Percentiles rank a stretch among this genome's conserved stretches.
Conservation (phyloP, 1,284 basidiomycete genomes). For the Apiotrichum siamense region DNA sequence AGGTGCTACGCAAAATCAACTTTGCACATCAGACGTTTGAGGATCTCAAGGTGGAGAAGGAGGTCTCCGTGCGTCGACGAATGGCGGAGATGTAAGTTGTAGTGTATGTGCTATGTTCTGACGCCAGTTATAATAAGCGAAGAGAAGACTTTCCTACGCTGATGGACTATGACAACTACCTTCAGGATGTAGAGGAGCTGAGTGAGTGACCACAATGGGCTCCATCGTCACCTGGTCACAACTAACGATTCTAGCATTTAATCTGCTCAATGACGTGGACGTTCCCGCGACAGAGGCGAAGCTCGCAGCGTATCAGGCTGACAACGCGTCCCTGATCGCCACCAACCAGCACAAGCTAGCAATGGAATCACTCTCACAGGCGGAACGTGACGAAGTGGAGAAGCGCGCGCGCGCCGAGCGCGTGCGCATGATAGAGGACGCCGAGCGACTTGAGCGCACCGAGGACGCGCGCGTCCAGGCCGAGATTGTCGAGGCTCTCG, state of each 20-base stretch:
- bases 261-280: conserved; percentile 88
- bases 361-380: conserved; percentile 44
- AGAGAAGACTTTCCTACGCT: conserved; percentile 80
- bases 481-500: conserved; percentile 72
- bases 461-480: conserved; percentile 44
- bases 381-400: conserved; percentile 66
- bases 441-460: conserved; percentile 57
- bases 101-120: conserved; percentile 8
- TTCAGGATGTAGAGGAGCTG: conserved; percentile 93
- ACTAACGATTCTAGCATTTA: conserved; percentile 63
- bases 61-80: conserved; percentile 79
- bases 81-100: conserved; percentile 73
- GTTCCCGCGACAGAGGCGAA: conserved; percentile 76
- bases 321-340: conserved; percentile 74
- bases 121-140: conserved; percentile 79
- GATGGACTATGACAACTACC: conserved; percentile 87
- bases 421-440: conserved; percentile 58
- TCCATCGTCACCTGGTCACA: neutral
- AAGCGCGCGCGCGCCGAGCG: conserved; percentile 61
- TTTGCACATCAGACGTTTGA: conserved; percentile 97
- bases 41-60: conserved; percentile 92
- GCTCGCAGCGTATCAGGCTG: conserved; percentile 68
- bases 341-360: conserved; percentile 66
- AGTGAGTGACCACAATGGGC: conserved; percentile 55
- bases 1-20: conserved; percentile 83